Evolutionary conservation across 1,139 yeast genomes (phyloP).

Genomic region (Meyerozyma carpophila): DNA sequence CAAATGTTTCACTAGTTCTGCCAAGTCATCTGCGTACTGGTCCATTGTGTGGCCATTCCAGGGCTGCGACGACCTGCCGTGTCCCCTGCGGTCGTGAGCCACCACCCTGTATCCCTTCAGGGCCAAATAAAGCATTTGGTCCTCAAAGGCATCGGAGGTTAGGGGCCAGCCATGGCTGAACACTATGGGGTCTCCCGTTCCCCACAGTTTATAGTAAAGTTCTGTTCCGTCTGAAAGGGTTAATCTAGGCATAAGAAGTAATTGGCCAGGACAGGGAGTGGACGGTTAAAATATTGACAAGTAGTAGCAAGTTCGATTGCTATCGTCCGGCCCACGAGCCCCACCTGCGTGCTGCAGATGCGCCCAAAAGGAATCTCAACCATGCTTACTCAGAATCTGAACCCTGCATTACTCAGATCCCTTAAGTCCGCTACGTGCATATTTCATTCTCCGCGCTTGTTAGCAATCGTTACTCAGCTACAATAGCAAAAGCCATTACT

Average conservation of each 20-base stretch:
- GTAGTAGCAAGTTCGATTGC: neutral
- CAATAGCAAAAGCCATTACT: neutral
- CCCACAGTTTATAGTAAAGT: conserved; percentile 14
- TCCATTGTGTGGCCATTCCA: conserved; percentile 14
- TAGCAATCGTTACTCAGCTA: neutral
- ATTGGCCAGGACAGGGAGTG: too few relatives aligned
- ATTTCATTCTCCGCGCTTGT: neutral
- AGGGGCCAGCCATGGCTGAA: conserved; percentile 17
- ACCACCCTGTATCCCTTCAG: conserved; percentile 14
- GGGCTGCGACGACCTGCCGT: conserved; percentile 13
- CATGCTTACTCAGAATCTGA: too few relatives aligned
- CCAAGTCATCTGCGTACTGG: conserved; percentile 16
- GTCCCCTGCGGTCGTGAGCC: conserved; percentile 16
- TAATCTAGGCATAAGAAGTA: neutral
- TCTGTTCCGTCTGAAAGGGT: conserved; percentile 7
- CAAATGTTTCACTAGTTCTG: conserved; percentile 11
- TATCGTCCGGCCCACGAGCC: too few relatives aligned
- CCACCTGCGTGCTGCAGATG: too few relatives aligned
- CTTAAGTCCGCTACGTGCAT: neutral
- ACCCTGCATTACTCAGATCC: neutral
- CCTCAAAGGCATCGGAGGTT: conserved; percentile 14
- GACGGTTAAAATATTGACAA: too few relatives aligned
- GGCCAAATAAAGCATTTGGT: conserved; percentile 12
- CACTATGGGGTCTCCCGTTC: conserved; percentile 11
- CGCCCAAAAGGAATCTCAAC: too few relatives aligned